Evolutionary conservation across 345 rosid genomes (phyloP).

Genomic region (Eutrema heterophyllum): DNA sequence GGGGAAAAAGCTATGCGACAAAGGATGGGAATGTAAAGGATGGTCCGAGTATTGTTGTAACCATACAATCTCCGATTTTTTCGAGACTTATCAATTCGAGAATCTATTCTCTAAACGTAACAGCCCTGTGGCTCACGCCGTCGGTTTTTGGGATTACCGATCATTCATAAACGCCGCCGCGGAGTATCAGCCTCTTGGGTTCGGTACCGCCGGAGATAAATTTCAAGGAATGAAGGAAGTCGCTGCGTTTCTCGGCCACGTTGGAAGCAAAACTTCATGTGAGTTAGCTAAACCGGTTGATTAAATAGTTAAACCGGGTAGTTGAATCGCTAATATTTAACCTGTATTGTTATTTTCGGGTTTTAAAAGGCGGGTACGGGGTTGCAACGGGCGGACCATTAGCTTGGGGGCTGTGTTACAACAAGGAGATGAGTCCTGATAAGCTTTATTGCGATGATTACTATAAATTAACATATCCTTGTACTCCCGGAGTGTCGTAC

Average conservation of each 20-base stretch:
- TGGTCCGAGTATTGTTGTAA: constrained; percentile 61
- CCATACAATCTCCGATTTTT: constrained; percentile 60
- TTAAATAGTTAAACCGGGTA: not conserved
- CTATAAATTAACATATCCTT: constrained; percentile 64
- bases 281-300: not conserved
- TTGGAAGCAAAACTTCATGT: constrained; percentile 84
- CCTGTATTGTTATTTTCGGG: not conserved
- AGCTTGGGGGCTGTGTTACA: constrained; percentile 90
- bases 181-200: constrained; percentile 59
- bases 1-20: constrained; percentile 61
- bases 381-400: constrained; percentile 90
- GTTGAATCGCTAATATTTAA: not conserved
- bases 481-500: constrained; percentile 72
- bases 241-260: constrained; percentile 77
- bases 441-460: constrained; percentile 64
- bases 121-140: constrained; percentile 72
- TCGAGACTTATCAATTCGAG: constrained; percentile 75
- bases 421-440: constrained; percentile 88
- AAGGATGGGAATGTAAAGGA: constrained; percentile 81
- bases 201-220: constrained; percentile 65
- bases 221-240: constrained; percentile 53
- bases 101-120: constrained; percentile 61
- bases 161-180: constrained; percentile 72
- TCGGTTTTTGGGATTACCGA: constrained; percentile 70
- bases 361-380: constrained; percentile 80